Base-by-base conservation (phyloP, 2,329 filamentous ascomycete genomes). In the Colletotrichum cuscutae region DNA sequence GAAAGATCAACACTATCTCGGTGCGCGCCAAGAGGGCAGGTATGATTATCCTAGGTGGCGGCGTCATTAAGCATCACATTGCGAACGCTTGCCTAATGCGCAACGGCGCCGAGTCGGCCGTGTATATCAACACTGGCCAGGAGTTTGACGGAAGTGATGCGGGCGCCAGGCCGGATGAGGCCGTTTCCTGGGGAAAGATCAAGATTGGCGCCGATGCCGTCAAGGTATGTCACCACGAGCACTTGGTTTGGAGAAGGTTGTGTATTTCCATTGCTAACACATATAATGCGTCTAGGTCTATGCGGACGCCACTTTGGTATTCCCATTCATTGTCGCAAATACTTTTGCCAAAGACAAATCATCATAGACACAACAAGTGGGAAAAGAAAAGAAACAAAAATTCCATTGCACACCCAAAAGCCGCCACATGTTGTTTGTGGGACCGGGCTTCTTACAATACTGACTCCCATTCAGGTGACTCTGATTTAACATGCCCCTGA, bases 121-220 rank as follows among this genome's bases (percentile, higher is more conserved):
- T 99, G 1, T 99, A 98, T 81, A 95, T 99, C 82, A 99, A 99
- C 83, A 99, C 97, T 1, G 97, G 91, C 0, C 95, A 98, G 81
- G 97, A 99, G 81, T 99, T 98, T 80, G 97, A 99, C 81, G 97
- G 97, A 3, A 98, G 95, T 78, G 97, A 99, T 84, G 96, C 97
- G 0, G 97, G 97, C 1, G 97, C 97, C 4, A 88, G 97, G 68
- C 97, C 97, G 5, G 97, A 99, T 79, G 97, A 99, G 84, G 97
- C 97, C 5, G 94, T 99, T 19, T 98, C 95, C 75, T 99, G 97
- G 97, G 97, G 97, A 3, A 99, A 99, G 87, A 98, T 99, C 83
- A 98, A 97, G 83, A 87, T 92, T 54, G 94, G 92, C 65, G 97
- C 93, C 1, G 93, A 97, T 75, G 93, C 92, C 77, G 95, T 98